Base-by-base conservation (phyloP, 495 filamentous ascomycete species). In the Alectoria sarmentosa region DNA sequence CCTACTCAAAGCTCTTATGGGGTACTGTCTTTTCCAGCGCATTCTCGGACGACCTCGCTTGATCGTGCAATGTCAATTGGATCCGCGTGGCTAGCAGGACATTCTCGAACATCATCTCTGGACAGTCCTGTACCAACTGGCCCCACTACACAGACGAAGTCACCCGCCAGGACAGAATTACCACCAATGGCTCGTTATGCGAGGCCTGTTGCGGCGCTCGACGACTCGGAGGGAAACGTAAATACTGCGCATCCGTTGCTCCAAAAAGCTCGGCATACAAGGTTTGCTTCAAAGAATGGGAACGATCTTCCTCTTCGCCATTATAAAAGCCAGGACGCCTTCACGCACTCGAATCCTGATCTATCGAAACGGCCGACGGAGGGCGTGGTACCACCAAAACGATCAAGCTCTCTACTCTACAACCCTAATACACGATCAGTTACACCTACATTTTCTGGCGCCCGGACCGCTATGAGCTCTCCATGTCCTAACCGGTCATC, bases 341-440 rank as follows among this genome's bases (percentile, higher is more conserved):
- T 71, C n/a, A 57, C 59, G 6, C 58, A 60, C 34, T 71, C 67
- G n/a, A 71, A 63, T 37, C 67, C 52, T 15, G 65, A 60, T 39
- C 49, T 69, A 48, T 28, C 38, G 52, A 49, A 65, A 32, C 67
- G 46, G 17, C 46, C 37, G 30, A 14, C 23, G 10, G 65, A 69
- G 7, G 59, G 42, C 37, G 56, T 42, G n/a, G 42, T 23, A 44
- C 39, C 58, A 42, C 67, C 63, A 11, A 71, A 71, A 59, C 42
- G 69, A 59, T 67, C 69, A n/a, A 71, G 69, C 44, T 71, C 69
- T 19, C 56, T 71, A n/a, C 44, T 69, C 28, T 59, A 69, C 32
- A 64, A 58, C 32, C 59, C 65, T 23, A 42, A 65, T 5, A 44
- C 44, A 39, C 64, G 57, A 23, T 54, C n/a, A 3, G 60, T 62